These are phyloP conservation scores for Viola odorata DNA, from an alignment of 345 rosid genomes.

Conservation along the genomic window DNA sequence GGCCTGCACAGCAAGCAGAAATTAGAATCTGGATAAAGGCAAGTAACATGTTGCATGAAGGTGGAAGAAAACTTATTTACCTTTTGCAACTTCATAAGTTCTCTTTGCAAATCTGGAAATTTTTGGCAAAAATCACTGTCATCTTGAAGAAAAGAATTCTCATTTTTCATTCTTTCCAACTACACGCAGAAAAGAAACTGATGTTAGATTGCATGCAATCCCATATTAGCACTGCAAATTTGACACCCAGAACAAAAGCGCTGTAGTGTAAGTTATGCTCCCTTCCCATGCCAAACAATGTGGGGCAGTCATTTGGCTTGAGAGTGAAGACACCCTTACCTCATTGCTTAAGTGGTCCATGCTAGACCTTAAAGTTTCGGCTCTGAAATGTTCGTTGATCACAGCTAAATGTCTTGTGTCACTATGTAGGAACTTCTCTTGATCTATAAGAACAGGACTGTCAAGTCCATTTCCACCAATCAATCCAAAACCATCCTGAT, in stretches of 20 bases:
- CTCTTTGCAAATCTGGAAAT: slow-evolving; percentile 62
- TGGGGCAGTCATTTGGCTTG: slow-evolving; percentile 5
- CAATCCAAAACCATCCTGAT: slow-evolving; percentile 46
- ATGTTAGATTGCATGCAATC: slow-evolving; percentile 10
- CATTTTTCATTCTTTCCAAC: slow-evolving; percentile 95
- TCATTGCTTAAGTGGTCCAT: slow-evolving; percentile 83
- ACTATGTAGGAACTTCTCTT: slow-evolving; percentile 28
- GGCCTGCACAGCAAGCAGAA: slow-evolving; percentile 45
- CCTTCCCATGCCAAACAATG: slow-evolving; percentile 8
- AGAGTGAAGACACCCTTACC: slow-evolving; percentile 35
- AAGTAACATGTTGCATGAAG: slow-evolving; percentile 6
- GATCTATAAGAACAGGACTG: slow-evolving; percentile 30
- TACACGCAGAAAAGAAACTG: slow-evolving; percentile 25
- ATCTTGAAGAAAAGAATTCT: slow-evolving; percentile 57
- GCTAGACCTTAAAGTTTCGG: slow-evolving; percentile 68
- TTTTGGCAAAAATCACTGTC: slow-evolving; percentile 40
- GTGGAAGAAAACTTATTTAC: slow-evolving; percentile 29
- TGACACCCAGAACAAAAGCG: not conserved
- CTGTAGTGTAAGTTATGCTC: not conserved
- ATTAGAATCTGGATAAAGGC: slow-evolving; percentile 6
- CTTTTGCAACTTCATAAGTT: slow-evolving; percentile 62
- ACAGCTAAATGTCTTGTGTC: slow-evolving; percentile 48
- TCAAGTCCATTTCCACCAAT: slow-evolving; percentile 37
- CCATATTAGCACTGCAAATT: not conserved
- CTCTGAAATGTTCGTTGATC: slow-evolving; percentile 55